These are phyloP conservation scores for Mortierella antarctica DNA, from an alignment of 192 early-diverging fungal genomes.

Conservation along the genomic window DNA sequence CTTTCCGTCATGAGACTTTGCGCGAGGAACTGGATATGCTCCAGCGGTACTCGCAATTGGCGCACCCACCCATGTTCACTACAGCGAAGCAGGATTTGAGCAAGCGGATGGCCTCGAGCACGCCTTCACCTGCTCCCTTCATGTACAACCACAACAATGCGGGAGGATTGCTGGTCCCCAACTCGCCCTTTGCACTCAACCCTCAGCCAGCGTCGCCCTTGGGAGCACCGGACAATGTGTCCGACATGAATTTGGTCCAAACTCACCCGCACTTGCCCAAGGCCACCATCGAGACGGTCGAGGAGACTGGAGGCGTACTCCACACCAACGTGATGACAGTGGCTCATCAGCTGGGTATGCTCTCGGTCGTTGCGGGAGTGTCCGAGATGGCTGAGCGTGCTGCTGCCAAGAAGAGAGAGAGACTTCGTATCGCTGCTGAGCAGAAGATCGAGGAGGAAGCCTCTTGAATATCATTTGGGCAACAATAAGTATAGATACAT, in stretches of 20 bases:
- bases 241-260: conserved; percentile 26
- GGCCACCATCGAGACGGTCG: conserved; percentile 22
- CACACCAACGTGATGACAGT: conserved; percentile 52
- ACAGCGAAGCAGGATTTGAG: conserved; percentile 28
- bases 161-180: background rate
- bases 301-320: conserved; percentile 18
- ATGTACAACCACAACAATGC: conserved; percentile 1
- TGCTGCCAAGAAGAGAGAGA: conserved; percentile 45
- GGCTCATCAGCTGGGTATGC: conserved; percentile 49
- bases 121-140: conserved; percentile 37
- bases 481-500: background rate
- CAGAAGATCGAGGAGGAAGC: conserved; percentile 12
- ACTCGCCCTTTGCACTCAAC: conserved; percentile 42
- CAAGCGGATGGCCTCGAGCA: conserved; percentile 47
- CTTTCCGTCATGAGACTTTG: conserved; percentile 88
- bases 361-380: conserved; percentile 7
- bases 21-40: conserved; percentile 80
- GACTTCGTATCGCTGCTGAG: conserved; percentile 27
- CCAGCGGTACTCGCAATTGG: conserved; percentile 55
- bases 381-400: conserved; percentile 29
- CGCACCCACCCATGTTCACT: conserved; percentile 41
- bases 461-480: background rate
- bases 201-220: background rate
- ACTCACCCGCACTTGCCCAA: conserved; percentile 42
- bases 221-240: background rate